phyloP scores from a whole-genome alignment of 2,329 filamentous ascomycete genomes.

The Colletotrichum sojae region DNA sequence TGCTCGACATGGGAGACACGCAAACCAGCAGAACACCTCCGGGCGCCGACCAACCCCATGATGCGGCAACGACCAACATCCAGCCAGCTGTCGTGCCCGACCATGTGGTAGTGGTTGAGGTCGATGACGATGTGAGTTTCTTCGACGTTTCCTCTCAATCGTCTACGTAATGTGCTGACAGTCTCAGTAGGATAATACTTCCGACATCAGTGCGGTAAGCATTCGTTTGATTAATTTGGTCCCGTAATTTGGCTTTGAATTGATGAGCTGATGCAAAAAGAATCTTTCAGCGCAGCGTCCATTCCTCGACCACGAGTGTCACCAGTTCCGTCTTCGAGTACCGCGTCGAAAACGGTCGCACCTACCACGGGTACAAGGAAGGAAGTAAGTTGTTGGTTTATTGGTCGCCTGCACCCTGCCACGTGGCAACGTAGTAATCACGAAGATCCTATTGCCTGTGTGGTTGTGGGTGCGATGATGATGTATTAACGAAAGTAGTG shows the following conservation, averaged over 20 bases:
- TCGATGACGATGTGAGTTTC: neutral
- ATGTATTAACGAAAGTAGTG: no score
- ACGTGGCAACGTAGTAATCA: no score
- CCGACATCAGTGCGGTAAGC: neutral
- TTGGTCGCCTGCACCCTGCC: no score
- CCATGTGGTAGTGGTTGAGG: neutral
- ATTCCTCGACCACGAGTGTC: conserved; percentile 9
- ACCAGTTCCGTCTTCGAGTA: conserved; percentile 12
- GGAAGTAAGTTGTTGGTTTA: conserved; percentile 46
- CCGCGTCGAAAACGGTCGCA: conserved; percentile 29
- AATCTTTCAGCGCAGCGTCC: neutral
- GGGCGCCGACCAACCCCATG: neutral
- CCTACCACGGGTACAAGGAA: conserved; percentile 40
- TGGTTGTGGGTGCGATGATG: no score
- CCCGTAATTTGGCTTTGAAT: neutral
- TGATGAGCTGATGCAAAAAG: neutral
- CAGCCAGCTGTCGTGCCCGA: neutral
- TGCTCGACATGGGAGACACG: neutral
- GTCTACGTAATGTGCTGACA: neutral
- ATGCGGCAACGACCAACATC: neutral
- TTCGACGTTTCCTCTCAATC: neutral
- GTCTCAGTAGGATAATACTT: neutral
- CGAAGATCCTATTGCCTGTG: no score
- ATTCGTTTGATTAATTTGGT: no score
- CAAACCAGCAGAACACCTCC: neutral